Evolutionary conservation across 106 monocot species (phyloP), one percentile per base, ranked within the genome.

Genomic region (Posidonia australis): DNA sequence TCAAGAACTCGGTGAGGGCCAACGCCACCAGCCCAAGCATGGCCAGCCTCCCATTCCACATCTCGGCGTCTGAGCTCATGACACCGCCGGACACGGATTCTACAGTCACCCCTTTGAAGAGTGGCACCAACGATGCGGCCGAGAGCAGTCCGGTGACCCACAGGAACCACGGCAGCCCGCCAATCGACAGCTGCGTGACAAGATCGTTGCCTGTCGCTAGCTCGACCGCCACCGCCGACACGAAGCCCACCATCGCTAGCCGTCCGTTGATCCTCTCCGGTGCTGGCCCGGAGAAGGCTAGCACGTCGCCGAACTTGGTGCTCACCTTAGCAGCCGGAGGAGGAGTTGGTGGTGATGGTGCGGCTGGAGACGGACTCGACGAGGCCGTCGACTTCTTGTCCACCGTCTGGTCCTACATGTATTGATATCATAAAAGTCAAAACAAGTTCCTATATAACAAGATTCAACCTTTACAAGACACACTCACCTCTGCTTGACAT

Each of bases 221-320:
- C 77, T 85, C 89, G 5, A 78, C 82, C 1, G 82, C 89, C 30
- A 90, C 0, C 1, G 85, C 80, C 12, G 85, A 62, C n/a, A 76
- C 75, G 60, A 89, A 89, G 5, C 89, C 85, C 21, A 89, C 28
- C 89, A 89, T 89, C 10, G 89, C 89, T 5, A 85, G 77, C 12
- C 89, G 68, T 0, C 89, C 85, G 64, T 89, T 89, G 74, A 85
- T 85, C 64, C 85, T 59, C 77, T 89, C 89, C 11, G 89, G 89
- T 36, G 69, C 85, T 36, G 89, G 85, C 10, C 89, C 89, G 26
- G 79, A 70, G 76, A 89, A 89, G 10, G 89, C 82, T 5, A 85
- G 63, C 13, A 77, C 46, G 60, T 89, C 82, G 0, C 54, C 72
- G 49, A 85, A 80, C 18, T 65, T 80, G 14, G 79, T 85, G 82